A percentile compares a stretch with the other conserved stretches of the same genome.
Evolutionary conservation across 495 filamentous ascomycete species (phyloP).

Genomic region (Pyrenopolyporus hunteri): DNA sequence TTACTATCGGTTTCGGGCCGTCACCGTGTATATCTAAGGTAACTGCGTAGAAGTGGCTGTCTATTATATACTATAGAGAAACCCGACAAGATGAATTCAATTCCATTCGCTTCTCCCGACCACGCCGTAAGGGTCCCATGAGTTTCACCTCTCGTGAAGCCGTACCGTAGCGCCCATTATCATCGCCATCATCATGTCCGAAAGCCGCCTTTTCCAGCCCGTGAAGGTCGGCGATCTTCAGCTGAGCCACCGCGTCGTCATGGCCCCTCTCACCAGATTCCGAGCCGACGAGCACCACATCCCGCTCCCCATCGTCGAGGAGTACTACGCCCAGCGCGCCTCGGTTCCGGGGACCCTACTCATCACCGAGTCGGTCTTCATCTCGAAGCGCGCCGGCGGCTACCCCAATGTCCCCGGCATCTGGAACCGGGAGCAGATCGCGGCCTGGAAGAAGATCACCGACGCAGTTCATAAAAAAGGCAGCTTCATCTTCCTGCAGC

Average conservation of each 20-base stretch:
- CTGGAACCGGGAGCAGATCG: constrained; percentile 62
- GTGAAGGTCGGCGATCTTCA: constrained; percentile 39
- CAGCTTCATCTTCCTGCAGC: constrained; percentile 65
- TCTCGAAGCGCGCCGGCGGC: constrained; percentile 57
- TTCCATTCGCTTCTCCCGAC: too few species aligned
- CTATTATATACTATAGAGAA: too few species aligned
- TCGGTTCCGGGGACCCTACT: constrained; percentile 61
- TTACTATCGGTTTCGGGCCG: too few species aligned
- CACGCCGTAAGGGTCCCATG: too few species aligned
- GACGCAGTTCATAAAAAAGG: constrained; percentile 68
- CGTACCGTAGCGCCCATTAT: too few species aligned
- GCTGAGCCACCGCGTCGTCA: constrained; percentile 40
- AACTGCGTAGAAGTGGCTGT: too few species aligned
- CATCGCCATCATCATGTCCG: constrained; percentile 8
- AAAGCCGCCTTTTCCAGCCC: constrained; percentile 41
- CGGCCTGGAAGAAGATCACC: constrained; percentile 65
- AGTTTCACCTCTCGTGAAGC: too few species aligned
- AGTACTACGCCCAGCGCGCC: constrained; percentile 65
- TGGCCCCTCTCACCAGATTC: constrained; percentile 47
- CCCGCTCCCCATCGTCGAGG: constrained; percentile 51
- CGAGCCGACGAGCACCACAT: constrained; percentile 46
- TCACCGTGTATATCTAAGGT: too few species aligned
- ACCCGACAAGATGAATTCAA: too few species aligned
- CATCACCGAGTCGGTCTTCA: constrained; percentile 68
- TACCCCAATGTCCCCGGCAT: constrained; percentile 65